Conservation (phyloP, 257 asterid genomes). For the Orobanche coerulescens region DNA sequence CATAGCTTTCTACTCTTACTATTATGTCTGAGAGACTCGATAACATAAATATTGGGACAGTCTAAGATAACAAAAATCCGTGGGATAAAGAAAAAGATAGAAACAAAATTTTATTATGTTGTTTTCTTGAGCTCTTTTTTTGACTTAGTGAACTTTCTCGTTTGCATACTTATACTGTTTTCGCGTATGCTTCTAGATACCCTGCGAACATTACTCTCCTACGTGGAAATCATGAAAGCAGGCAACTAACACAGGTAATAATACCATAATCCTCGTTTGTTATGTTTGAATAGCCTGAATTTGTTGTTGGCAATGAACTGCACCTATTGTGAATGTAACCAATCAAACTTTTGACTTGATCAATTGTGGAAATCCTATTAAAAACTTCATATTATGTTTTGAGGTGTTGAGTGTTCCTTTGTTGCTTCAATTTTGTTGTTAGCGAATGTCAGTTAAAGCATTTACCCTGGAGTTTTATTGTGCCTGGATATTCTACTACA, state of each 20-base stretch:
- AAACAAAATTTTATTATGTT: background rate
- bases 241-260: constrained; percentile 89
- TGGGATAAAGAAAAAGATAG: background rate
- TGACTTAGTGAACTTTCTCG: constrained; percentile 8
- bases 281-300: background rate
- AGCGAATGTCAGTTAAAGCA: too few relatives aligned
- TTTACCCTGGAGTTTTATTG: background rate
- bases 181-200: constrained; percentile 44
- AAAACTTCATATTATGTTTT: too few relatives aligned
- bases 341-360: too few relatives aligned
- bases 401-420: too few relatives aligned
- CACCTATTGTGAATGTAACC: background rate
- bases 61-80: background rate
- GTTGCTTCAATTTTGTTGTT: too few relatives aligned
- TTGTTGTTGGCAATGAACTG: constrained; percentile 2
- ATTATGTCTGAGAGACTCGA: background rate
- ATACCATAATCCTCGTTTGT: background rate
- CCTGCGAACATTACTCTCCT: constrained; percentile 94
- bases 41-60: background rate
- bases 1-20: too few relatives aligned
- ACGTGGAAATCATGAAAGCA: constrained; percentile 98
- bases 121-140: constrained; percentile 9
- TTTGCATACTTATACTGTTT: constrained; percentile 11
- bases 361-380: background rate
- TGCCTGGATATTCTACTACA: background rate